Percentiles rank a stretch among this genome's conserved stretches.
Conservation (phyloP, 805 yeast genomes). For the Pachysolen tannophilus region DNA sequence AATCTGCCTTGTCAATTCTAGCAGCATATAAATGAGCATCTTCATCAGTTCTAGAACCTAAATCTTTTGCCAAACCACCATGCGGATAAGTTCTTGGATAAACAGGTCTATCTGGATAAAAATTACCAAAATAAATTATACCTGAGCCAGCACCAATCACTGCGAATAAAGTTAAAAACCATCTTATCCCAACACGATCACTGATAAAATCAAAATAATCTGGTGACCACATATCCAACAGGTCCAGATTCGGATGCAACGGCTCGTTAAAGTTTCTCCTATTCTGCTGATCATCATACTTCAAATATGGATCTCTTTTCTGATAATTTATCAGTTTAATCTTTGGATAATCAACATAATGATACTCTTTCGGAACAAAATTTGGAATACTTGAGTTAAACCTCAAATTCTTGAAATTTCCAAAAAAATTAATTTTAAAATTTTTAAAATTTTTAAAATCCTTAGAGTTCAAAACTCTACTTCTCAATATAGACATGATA, state of each 20-base stretch:
- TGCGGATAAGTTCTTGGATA: conserved; percentile 69
- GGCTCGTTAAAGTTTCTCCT: conserved; percentile 75
- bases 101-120: conserved; percentile 62
- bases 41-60: conserved; percentile 53
- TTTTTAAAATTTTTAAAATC: too few relatives aligned
- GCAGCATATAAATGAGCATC: conserved; percentile 32
- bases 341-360: conserved; percentile 47
- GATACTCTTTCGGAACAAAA: conserved; percentile 19
- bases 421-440: too few relatives aligned
- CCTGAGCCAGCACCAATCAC: conserved; percentile 23
- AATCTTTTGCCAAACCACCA: conserved; percentile 65
- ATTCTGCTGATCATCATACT: conserved; percentile 74
- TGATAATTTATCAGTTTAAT: conserved; percentile 54
- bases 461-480: too few relatives aligned
- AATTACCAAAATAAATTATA: conserved; percentile 40
- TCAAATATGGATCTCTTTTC: conserved; percentile 59
- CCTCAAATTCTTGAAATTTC: background rate
- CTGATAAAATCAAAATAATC: conserved; percentile 57
- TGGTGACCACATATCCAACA: conserved; percentile 81
- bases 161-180: conserved; percentile 52
- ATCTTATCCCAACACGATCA: conserved; percentile 52
- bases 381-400: conserved; percentile 17
- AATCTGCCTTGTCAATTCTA: too few relatives aligned
- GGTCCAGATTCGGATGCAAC: conserved; percentile 62
- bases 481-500: too few relatives aligned